A percentile compares a stretch with the other conserved stretches of the same genome.
Evolutionary conservation across 768 basidiomycete species (phyloP).

Genomic region (Phlebiopsis flavidoalba): DNA sequence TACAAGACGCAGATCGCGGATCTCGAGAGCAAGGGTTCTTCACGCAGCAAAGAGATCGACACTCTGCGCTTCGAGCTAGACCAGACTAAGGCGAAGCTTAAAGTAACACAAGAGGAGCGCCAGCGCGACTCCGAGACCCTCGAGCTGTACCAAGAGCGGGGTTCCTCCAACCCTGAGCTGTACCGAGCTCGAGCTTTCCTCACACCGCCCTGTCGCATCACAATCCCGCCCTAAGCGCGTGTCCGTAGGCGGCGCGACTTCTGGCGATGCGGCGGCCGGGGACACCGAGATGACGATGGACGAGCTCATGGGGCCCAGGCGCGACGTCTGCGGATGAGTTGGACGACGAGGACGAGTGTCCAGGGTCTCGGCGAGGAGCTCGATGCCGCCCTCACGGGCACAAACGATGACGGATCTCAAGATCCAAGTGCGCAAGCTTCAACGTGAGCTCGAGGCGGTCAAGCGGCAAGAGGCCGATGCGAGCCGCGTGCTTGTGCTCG

Average conservation of each 20-base stretch:
- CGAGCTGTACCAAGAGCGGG: conserved; percentile 88
- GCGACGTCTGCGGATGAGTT: conserved; percentile 8
- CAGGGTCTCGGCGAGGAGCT: conserved; percentile 80
- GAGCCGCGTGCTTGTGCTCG: conserved; percentile 76
- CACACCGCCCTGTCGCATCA: conserved; percentile 40
- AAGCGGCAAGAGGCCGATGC: conserved; percentile 73
- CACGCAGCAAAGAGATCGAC: conserved; percentile 67
- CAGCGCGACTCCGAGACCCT: conserved; percentile 78
- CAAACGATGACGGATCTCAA: conserved; percentile 91
- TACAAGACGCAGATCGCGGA: conserved; percentile 85
- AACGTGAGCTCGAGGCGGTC: conserved; percentile 74
- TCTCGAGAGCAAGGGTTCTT: conserved; percentile 66
- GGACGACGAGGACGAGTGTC: conserved; percentile 38
- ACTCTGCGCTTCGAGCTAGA: conserved; percentile 72
- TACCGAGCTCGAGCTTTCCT: conserved; percentile 77
- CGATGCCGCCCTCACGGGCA: conserved; percentile 79
- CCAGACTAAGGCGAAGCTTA: conserved; percentile 64
- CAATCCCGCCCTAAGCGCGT: conserved; percentile 18
- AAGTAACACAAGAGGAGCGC: conserved; percentile 64
- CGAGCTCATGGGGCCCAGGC: conserved; percentile 33
- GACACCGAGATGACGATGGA: conserved; percentile 35
- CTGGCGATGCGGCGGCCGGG: conserved; percentile 7
- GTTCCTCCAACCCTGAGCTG: no score
- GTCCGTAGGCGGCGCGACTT: conserved; percentile 2
- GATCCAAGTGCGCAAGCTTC: conserved; percentile 74